Evolutionary conservation across 805 yeast genomes (phyloP), one percentile per base, ranked within the genome.

Genomic region (Sugiyamaella qingdaonensis): DNA sequence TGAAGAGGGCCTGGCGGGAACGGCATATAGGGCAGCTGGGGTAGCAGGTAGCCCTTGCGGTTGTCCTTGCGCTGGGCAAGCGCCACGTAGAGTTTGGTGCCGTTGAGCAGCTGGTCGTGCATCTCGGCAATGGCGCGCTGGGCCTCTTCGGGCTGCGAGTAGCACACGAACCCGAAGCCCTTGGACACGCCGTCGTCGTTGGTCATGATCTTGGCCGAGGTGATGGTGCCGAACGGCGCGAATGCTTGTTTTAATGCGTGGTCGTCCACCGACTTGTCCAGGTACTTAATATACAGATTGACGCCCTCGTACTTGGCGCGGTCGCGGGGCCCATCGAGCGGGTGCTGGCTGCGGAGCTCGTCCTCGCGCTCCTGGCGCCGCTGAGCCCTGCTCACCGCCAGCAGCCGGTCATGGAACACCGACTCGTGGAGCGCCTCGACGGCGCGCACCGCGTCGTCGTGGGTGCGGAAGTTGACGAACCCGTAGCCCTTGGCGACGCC

Each of bases 111-210:
- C 59, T 71, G 72, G 58, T 82, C 84, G 65, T 78, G 78, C 79
- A 79, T 84, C 49, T 77, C 83, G 45, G 79, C 78, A 52, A 85
- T 80, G 13, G 95, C 92, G 61, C 76, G 73, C 47, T 81, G 78
- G 7, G 95, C 94, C 63, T 82, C 79, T 47, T 79, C 72, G 52
- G 86, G 84, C 57, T 72, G 72, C 61, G 80, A 82, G 64, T 78
- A 88, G 69, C 89, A 86, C 51, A 87, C 88, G 72, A 88, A 88
- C 44, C 94, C 95, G 65, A 85, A 88, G 18, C 94, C 91, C 65
- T 82, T 80, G 19, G 92, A 85, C 54, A 73, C 73, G 32, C 74
- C 75, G 36, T 72, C 74, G 52, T 72, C 75, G 33, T 53, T 54
- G 2, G 81, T 78, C 70, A 82, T 80, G 24, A 81, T 72, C 52